phyloP scores from a whole-genome alignment of 352 stramenopile genomes.

The Phytophthora tentaculata region DNA sequence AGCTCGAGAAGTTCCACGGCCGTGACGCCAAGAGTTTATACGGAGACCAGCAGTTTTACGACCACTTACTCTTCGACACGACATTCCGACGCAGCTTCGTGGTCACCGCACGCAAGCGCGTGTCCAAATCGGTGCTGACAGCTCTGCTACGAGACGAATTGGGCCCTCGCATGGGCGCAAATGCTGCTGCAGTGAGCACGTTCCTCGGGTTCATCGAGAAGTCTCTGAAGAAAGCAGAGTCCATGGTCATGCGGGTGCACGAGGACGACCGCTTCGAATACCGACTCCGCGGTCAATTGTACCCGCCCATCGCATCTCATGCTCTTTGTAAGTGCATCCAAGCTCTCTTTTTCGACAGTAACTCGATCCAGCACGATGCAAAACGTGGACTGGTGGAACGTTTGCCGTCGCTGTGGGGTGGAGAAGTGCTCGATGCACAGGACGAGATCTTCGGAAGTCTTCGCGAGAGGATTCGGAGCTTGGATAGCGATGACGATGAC shows the following conservation, averaged over 20 bases:
- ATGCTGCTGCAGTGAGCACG: conserved; percentile 54
- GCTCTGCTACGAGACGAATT: conserved; percentile 76
- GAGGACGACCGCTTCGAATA: conserved; percentile 75
- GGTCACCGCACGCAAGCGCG: conserved; percentile 76
- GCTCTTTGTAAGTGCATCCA: conserved; percentile 74
- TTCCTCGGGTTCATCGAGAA: conserved; percentile 85
- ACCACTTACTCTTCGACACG: conserved; percentile 58
- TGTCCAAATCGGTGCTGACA: conserved; percentile 76
- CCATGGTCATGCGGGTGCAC: conserved; percentile 75
- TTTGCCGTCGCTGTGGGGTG: conserved; percentile 75
- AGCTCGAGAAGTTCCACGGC: conserved; percentile 66
- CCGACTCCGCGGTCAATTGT: conserved; percentile 66
- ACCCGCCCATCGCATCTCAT: conserved; percentile 73
- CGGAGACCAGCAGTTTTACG: conserved; percentile 81
- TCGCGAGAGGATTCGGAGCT: conserved; percentile 34
- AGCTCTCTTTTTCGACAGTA: conserved; percentile 80
- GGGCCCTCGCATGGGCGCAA: conserved; percentile 64
- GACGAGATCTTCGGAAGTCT: conserved; percentile 66
- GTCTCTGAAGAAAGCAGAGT: conserved; percentile 82
- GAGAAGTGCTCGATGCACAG: conserved; percentile 63
- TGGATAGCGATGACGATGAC: conserved; percentile 60
- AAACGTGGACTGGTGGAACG: conserved; percentile 79
- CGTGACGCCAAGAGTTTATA: conserved; percentile 65
- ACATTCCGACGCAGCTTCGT: conserved; percentile 81
- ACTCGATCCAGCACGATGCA: conserved; percentile 82